These are phyloP conservation scores for Fennellomyces sp. DNA, from an alignment of 371 early-diverging fungal genomes.

Conservation along the genomic window DNA sequence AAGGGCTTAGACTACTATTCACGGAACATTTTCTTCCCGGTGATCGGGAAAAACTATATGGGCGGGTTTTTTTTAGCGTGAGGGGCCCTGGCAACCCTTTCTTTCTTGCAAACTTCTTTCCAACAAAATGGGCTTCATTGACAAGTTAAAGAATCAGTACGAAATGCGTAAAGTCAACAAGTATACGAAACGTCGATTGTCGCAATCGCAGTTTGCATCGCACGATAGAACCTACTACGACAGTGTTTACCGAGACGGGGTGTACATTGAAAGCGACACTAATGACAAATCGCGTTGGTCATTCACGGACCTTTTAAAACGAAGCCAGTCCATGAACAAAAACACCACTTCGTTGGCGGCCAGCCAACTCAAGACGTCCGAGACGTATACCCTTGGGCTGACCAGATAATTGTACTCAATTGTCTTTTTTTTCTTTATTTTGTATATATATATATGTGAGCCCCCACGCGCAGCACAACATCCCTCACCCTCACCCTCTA, in stretches of 20 bases:
- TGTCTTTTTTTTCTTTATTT: background rate
- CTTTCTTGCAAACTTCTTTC: constrained; percentile 3
- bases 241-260: constrained; percentile 23
- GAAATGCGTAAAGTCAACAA: constrained; percentile 41
- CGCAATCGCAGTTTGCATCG: constrained; percentile 43
- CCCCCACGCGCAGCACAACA: too few relatives aligned
- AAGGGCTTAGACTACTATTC: too few relatives aligned
- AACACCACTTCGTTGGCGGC: constrained; percentile 9
- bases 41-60: constrained; percentile 4
- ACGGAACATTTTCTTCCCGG: background rate
- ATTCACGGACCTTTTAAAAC: constrained; percentile 19
- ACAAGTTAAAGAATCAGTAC: constrained; percentile 31
- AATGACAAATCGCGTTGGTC: constrained; percentile 25
- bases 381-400: constrained; percentile 26
- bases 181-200: constrained; percentile 43
- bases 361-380: constrained; percentile 39
- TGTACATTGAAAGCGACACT: background rate
- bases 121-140: constrained; percentile 36
- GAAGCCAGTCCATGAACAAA: constrained; percentile 1
- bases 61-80: background rate
- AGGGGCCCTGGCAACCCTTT: background rate
- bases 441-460: too few relatives aligned
- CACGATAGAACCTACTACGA: constrained; percentile 46
- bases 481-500: too few relatives aligned
- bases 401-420: constrained; percentile 6